Evolutionary conservation across 73 alveolate species (phyloP).

Genomic region (Paramecium caudatum): DNA sequence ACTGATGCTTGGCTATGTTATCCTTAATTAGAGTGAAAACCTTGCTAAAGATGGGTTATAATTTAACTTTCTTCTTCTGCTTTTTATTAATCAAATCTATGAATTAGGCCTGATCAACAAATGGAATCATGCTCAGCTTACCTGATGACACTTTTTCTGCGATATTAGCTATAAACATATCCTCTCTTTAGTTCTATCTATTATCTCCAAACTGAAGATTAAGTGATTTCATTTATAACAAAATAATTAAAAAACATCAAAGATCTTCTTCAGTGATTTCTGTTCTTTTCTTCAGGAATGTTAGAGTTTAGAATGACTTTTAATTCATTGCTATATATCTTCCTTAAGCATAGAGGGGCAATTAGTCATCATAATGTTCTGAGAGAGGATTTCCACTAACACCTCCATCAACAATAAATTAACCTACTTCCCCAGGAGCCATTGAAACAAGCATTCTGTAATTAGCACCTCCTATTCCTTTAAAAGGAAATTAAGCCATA

Average conservation of each 20-base stretch:
- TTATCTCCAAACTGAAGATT: constrained; percentile 45
- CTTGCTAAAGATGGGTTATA: neutral
- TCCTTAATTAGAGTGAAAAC: neutral
- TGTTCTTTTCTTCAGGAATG: neutral
- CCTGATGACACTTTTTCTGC: constrained; percentile 42
- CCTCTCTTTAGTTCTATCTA: constrained; percentile 33
- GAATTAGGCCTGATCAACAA: constrained; percentile 41
- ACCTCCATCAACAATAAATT: constrained; percentile 62
- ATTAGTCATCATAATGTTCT: constrained; percentile 58
- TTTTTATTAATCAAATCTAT: constrained; percentile 10
- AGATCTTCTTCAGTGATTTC: too few species aligned
- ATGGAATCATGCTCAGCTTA: constrained; percentile 2
- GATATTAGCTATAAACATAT: constrained; percentile 23
- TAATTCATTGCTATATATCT: neutral
- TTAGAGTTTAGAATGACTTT: neutral
- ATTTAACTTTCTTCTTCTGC: constrained; percentile 3
- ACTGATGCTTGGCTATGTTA: constrained; percentile 2
- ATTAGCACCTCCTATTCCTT: constrained; percentile 41
- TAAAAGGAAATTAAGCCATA: constrained; percentile 21
- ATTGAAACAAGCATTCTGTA: constrained; percentile 26
- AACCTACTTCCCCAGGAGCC: constrained; percentile 27
- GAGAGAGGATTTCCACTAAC: constrained; percentile 61
- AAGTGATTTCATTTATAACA: constrained; percentile 46
- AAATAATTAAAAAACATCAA: too few species aligned
- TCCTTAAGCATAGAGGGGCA: neutral